Percentiles rank a stretch among this genome's conserved stretches.
Conservation (phyloP, 805 yeast species). For the Lipomyces yamadae region DNA sequence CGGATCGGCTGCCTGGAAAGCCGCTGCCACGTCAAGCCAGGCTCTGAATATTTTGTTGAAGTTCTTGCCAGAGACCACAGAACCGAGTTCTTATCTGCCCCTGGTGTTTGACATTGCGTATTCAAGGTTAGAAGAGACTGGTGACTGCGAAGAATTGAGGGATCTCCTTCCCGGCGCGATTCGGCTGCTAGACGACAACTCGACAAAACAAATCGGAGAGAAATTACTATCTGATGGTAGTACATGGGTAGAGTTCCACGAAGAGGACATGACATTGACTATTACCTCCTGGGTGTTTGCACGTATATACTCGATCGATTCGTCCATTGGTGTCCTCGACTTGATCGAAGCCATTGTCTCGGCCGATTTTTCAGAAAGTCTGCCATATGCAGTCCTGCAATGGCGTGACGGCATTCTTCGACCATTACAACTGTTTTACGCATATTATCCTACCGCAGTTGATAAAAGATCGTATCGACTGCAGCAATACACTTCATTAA, state of each 20-base stretch:
- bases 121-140: conserved; percentile 4
- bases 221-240: conserved; percentile 14
- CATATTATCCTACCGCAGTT: conserved; percentile 16
- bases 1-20: conserved; percentile 12
- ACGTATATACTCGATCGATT: conserved; percentile 43
- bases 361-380: not conserved
- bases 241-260: conserved; percentile 39
- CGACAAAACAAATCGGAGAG: conserved; percentile 25
- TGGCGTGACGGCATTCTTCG: conserved; percentile 45
- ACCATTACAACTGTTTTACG: conserved; percentile 40
- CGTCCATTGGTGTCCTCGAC: conserved; percentile 30
- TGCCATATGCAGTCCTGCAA: conserved; percentile 30
- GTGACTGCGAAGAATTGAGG: not conserved
- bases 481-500: conserved; percentile 33
- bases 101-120: conserved; percentile 28
- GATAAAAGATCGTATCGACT: conserved; percentile 21
- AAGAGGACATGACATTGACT: conserved; percentile 14
- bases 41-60: conserved; percentile 43
- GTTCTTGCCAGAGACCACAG: conserved; percentile 43
- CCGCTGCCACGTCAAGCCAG: not conserved
- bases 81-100: conserved; percentile 38
- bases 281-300: conserved; percentile 40
- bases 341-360: conserved; percentile 30
- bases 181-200: conserved; percentile 29
- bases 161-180: conserved; percentile 16